Conservation (phyloP, 208 protist genomes). For the Trichomonas gallinae region DNA sequence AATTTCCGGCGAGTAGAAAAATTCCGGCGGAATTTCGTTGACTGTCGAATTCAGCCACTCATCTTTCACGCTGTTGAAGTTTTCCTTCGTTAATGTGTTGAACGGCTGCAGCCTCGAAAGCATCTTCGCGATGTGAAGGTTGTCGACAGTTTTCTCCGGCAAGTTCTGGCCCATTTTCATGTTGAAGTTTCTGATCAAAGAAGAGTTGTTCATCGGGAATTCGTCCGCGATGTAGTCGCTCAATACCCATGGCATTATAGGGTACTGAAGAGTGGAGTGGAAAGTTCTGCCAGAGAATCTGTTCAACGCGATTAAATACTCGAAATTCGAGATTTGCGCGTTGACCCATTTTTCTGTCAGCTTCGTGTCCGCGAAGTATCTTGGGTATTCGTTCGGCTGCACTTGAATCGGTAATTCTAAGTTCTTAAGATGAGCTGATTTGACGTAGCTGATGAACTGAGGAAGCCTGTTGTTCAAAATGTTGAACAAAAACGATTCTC, state of each 20-base stretch:
- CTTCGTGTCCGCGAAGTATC: not conserved
- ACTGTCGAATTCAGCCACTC: not conserved
- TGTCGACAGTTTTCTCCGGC: not conserved
- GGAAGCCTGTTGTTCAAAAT: not conserved
- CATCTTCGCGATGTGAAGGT: not conserved
- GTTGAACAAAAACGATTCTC: not conserved
- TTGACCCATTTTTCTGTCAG: not conserved
- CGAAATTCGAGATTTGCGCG: not conserved
- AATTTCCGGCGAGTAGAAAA: conserved; percentile 40
- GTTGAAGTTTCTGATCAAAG: not conserved
- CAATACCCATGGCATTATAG: not conserved
- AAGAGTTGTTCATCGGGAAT: not conserved
- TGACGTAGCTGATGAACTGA: not conserved
- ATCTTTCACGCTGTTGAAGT: not conserved
- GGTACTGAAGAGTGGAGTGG: not conserved
- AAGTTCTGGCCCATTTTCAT: not conserved
- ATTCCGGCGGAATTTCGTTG: conserved; percentile 35
- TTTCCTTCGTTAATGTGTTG: not conserved
- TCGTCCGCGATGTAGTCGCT: not conserved
- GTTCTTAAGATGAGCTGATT: not conserved
- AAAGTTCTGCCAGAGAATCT: not conserved
- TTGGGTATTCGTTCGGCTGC: not conserved
- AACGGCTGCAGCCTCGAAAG: not conserved
- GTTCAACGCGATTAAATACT: not conserved
- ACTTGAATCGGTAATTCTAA: not conserved